Evolutionary conservation across 2,329 filamentous ascomycete species (phyloP), one percentile per base, ranked within the genome.

Genomic region (Pyricularia pennisetigena): DNA sequence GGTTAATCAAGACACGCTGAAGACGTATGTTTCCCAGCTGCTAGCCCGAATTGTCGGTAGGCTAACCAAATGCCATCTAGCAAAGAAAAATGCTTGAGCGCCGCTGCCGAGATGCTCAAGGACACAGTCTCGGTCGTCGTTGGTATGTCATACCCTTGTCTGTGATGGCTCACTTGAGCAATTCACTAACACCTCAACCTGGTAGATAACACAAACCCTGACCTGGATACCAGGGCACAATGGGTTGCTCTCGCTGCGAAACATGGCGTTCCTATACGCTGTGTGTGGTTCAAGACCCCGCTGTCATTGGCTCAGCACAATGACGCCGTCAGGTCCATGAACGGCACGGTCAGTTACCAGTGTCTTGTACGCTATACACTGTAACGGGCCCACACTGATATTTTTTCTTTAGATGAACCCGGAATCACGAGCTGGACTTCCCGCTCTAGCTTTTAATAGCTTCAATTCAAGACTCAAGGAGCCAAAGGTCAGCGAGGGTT

Each of bases 171-270:
- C 23, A 16, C 12, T 57, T 57, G 26, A 14, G 24, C 57, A 24
- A 24, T 16, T 3, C 2, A 61, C 57, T 61, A n/a, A 61, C 62
- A 64, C 24, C 10, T 3, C 5, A 2, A 35, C 2, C 35, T 20
- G 14, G 26, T 54, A 95, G 95, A 99, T 78, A 98, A 97, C 77
- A 98, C 95, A n/a, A 99, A 99, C 76, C 87, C 94, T 32, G 91
- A 97, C 78, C 77, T 83, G 12, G 90, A 92, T 67, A 92, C 90
- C 28, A 86, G 95, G 71, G 84, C 85, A n/a, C 80, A 91, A 70
- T 98, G 94, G 94, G 79, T 92, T 35, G 81, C 86, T 29, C 79
- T 98, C 32, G 93, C 93, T 23, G 85, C 83, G 71, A 89, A 90
- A 73, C 80, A 87, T 74, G 81, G 86, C 4, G 82, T 96, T 2